Base-by-base conservation (phyloP, 2,329 filamentous ascomycete genomes). In the Ophiocordyceps camponoti-saundersi region DNA sequence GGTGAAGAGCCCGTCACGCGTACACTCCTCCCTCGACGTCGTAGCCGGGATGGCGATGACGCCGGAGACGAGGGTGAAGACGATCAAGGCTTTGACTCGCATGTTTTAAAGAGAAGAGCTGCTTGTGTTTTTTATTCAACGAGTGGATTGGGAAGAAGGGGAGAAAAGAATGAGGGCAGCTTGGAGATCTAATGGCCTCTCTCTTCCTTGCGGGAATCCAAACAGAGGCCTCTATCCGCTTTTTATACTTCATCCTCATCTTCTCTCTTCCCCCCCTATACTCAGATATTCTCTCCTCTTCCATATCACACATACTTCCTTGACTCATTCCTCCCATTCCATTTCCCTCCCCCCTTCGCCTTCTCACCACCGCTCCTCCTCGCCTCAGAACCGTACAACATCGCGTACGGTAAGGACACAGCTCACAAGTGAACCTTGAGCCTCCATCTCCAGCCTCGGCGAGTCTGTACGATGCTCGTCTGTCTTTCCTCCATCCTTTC, bases 1-100 rank as follows among this genome's bases (percentile, higher is more conserved):
- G 1, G 55, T 57, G 46, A 59, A 63, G 11, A 63, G 54, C 3
- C 51, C 49, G 44, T 63, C 60, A 3, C 48, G 53, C 1, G 53
- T 52, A 46, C 61, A 63, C 0, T 53, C 45, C 21, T 8, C 36
- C 1, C 34, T 40, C 21, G 42, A 23, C 40, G 46, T 46, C 7
- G 20, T 40, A 3, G 50, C 52, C 12, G 50, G 49, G 32, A 52
- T 23, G 20, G 47, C 50, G 34, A 42, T 13, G 42, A 18, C 44
- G 16, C 30, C 43, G 30, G 15, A 26, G 5, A 44, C 15, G 10
- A 15, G 34, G 12, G 29, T 48, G 30, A 49, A 32, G 4, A 46
- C 23, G n/a, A 22, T 5, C 5, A 42, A 7, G 30, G 46, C 7
- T 16, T 46, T 6, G 44, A 21, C 18, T 3, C 20, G 30, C 46